Base-by-base conservation (phyloP, 768 basidiomycete genomes). In the Tricholoma sp. region DNA sequence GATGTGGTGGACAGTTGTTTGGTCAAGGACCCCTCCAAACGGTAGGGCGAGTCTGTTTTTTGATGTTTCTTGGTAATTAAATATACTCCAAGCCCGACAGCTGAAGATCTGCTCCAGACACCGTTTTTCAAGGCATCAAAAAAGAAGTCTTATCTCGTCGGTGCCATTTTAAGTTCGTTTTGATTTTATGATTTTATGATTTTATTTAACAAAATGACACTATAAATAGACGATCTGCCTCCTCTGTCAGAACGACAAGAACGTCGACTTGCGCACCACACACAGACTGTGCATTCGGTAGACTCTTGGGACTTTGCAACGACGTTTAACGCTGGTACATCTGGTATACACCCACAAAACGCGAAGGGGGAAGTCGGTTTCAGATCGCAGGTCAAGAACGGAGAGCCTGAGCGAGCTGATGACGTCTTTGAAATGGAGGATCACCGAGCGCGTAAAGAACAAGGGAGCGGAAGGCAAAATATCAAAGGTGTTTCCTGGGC, bases 1-100 rank as follows among this genome's bases (percentile, higher is more conserved):
- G 92, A 94, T 55, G 78, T 94, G 50, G 78, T 97, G 13, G 88
- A 89, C 50, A 79, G 80, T 11, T 97, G 95, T 67, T 79, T 98
- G 47, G 74, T 78, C 55, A 96, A 96, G 69, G 91, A 97, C 66
- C 93, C 95, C 4, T 75, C 80, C 6, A 79, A 83, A 65, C 80
- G 94, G 90, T 85, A 61, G 39, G 65, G 2, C 17, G 31, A 50
- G 50, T 31, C 37, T 57, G 7, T 11, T 18, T 11, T 18, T n/a
- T 20, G 15, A 11, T 15, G 31, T 12, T 32, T 9, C 7, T 37
- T 51, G 18, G 28, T 24, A 18, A 28, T 51, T 37, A 31, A 49
- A 53, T 45, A 47, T 32, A 56, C 37, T 15, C 48, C 17, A 49
- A 91, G 91, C 18, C 94, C 93, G 29, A 85, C 86, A 2, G 88